Base-by-base conservation (phyloP, 2,329 filamentous ascomycete species). In the Colletotrichum shisoi region DNA sequence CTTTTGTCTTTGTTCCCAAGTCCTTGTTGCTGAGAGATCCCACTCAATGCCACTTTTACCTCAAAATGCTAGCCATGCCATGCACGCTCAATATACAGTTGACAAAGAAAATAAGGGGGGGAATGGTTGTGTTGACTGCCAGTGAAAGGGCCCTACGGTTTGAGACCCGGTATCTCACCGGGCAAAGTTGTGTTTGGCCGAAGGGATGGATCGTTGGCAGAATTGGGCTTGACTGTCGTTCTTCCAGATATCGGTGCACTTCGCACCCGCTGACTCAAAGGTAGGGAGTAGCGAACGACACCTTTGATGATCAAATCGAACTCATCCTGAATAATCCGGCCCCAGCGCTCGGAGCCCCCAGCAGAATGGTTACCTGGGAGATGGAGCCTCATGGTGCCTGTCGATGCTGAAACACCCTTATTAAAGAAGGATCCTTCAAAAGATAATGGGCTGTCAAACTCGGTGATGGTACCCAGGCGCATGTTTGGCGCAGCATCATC, bases 231-330 rank as follows among this genome's bases (percentile, higher is more conserved):
- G 68, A 90, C 85, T 1, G 80, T 83, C 11, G 84, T 84, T 71
- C 86, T 82, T 39, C 85, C 87, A 11, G 86, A 84, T 51, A 90
- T 87, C 8, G 85, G 82, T 9, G 86, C 85, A 70, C 84, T 89
- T 70, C 86, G 81, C 44, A 87, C 77, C 61, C 83, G 84, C 71
- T 86, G 84, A 72, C 86, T 89, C 59, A 90, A 79, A 3, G 87
- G 87, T 40, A 90, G 80, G 37, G 81, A 86, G 74, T 99, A 99
- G 74, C 94, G 93, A 71, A 99, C 83, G 15, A 95, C 91, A 24
- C 95, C 95, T 72, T 95, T 90, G 48, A 99, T 87, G 68, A 98
- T 94, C 56, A 99, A 84, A 71, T 97, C 93, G 72, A 98, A 99
- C 51, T 94, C 92, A 76, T 97, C 91, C 71, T 96, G 88, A 57